Base-by-base conservation (phyloP, 2,329 filamentous ascomycete genomes). In the Aspergillus sp. region DNA sequence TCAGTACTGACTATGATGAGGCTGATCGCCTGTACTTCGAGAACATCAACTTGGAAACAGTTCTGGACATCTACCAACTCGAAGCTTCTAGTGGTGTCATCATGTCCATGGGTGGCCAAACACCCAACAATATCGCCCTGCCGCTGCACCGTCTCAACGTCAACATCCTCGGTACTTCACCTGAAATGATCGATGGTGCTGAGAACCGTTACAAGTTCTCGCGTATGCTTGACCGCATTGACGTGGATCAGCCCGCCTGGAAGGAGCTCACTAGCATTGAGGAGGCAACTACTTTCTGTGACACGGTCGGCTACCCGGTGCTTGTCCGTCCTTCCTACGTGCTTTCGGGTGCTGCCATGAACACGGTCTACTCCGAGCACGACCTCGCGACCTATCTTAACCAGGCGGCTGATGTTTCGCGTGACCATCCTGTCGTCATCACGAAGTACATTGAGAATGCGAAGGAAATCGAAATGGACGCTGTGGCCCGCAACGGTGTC, bases 381-480 rank as follows among this genome's bases (percentile, higher is more conserved):
- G 93, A 97, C 65, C 75, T 98, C 48, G 86, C 88, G 59, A 84
- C 78, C 61, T 97, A 94, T 69, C 77, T 98, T 40, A 81, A 86
- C 54, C 91, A 97, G 71, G 93, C 93, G 45, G 87, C 81, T 5
- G 90, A 94, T 55, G 93, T 98, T 41, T 97, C 93, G 4, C 83
- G 87, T 52, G 91, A 97, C 52, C 88, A 97, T 67, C 93, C 93
- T 0, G 93, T 98, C 7, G 93, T 98, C 51, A 97, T 98, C 62
- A 97, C 91, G 51, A 98, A 98, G 74, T 98, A 97, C 72, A 97
- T 98, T 56, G 93, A 98, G 75, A 93, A 94, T 57, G 93, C 93
- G 55, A 97, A 98, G 76, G 93, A 98, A 69, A 97, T 98, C 53
- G 93, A 98, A 71, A 97, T 98, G 93, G 93, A 98, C 60, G 93